Base-by-base conservation (phyloP, 331 rosid genomes). In the Pyrus hybrid region DNA sequence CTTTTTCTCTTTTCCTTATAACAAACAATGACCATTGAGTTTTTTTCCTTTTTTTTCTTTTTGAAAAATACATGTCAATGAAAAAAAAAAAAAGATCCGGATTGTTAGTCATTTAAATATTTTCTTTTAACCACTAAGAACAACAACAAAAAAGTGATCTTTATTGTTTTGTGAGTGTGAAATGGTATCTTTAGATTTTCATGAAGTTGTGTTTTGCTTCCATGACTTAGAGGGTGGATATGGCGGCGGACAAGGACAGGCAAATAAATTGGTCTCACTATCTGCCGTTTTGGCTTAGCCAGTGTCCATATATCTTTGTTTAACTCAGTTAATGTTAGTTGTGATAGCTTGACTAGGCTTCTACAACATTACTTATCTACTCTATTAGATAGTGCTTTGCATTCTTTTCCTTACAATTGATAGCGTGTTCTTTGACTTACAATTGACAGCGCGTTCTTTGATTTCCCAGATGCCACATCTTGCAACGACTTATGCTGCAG, bases 221-320 rank as follows among this genome's bases (percentile, higher is more conserved):
- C 84, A 93, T 97, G 97, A 93, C 80, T 84, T 84, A 29, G 76
- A 86, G 76, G 98, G 97, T 83, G 96, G 97, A 76, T 93, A 83
- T 82, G 95, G 90, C 23, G 98, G 98, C 22, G 97, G 97, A 73
- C 98, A 97, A 81, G 95, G 95, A 75, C 98, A 93, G 97, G 98
- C 91, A 88, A 85, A 93, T 74, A 53, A 64, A 79, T 43, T 71
- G 25, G 41, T 83, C 62, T 54, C 14, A 9, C 21, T 43, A 71
- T 77, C 45, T 68, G 9, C 13, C 23, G 17, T 61, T 41, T 56
- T 77, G 13, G 68, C 69, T 65, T 80, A 45, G 17, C 62, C 57
- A 67, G 13, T 70, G 65, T 81, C 60, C 25, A 75, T 63, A 70
- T 84, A 37, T 74, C 69, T 67, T 7, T 56, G 53, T 56, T 32